Conservation (phyloP, 257 asterid genomes). For the Voacanga thouarsii region DNA sequence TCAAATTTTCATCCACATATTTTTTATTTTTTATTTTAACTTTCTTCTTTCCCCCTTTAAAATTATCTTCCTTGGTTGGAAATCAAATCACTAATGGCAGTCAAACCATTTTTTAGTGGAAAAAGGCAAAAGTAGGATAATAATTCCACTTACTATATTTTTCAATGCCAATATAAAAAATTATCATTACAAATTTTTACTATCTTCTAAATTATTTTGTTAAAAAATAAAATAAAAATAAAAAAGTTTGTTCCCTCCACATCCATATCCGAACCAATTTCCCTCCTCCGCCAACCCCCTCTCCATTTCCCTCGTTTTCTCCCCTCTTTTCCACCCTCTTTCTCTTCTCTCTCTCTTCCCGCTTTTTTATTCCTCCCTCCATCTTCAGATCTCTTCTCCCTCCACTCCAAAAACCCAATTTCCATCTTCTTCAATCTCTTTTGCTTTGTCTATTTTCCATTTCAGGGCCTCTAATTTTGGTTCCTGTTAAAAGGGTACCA, state of each 20-base stretch:
- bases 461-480: conserved; percentile 6
- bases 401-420: conserved; percentile 5
- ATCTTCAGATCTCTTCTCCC: conserved; percentile 31
- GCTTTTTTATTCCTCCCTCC: conserved; percentile 34
- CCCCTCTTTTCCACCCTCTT: conserved; percentile 29
- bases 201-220: neutral
- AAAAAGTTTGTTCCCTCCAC: conserved; percentile 75
- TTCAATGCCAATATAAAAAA: neutral
- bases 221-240: neutral
- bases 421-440: neutral
- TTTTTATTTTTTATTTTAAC: too few relatives aligned
- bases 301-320: conserved; percentile 55
- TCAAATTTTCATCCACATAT: too few relatives aligned
- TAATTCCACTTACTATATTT: too few relatives aligned
- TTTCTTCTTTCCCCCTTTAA: too few relatives aligned
- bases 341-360: conserved; percentile 43
- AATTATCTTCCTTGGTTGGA: neutral
- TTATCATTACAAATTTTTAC: neutral
- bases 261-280: conserved; percentile 83
- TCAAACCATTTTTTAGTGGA: neutral
- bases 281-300: conserved; percentile 42
- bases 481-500: conserved; percentile 1
- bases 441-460: neutral
- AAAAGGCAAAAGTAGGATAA: too few relatives aligned
- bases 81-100: neutral